These are phyloP conservation scores for Pyricularia sp. DNA, from an alignment of 2,329 filamentous ascomycete genomes.

Conservation along the genomic window DNA sequence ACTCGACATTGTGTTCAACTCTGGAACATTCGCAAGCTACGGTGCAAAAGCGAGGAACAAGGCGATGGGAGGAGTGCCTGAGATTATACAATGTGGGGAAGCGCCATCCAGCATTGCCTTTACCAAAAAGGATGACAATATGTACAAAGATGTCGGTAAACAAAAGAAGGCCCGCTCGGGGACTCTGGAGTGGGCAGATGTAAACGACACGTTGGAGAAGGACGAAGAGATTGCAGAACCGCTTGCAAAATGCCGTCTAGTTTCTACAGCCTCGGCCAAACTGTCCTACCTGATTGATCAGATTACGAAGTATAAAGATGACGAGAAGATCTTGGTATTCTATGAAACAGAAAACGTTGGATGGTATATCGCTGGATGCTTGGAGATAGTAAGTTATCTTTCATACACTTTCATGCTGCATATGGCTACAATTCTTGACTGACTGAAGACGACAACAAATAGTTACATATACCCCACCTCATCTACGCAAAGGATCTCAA, in stretches of 20 bases:
- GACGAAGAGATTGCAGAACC: constrained; percentile 27
- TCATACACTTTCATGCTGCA: not conserved
- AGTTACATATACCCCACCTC: constrained; percentile 50
- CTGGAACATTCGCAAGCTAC: constrained; percentile 28
- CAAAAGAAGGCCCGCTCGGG: not conserved
- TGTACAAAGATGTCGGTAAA: not conserved
- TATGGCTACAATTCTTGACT: not conserved
- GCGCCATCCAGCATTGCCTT: not conserved
- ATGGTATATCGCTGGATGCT: constrained; percentile 72
- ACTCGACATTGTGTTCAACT: constrained; percentile 37
- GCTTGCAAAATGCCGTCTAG: constrained; percentile 50
- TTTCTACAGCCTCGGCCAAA: constrained; percentile 81
- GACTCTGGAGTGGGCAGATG: not conserved
- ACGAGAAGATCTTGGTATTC: constrained; percentile 86
- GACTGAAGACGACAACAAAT: constrained; percentile 2
- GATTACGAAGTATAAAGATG: constrained; percentile 55
- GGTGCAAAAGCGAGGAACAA: constrained; percentile 13
- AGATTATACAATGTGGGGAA: not conserved
- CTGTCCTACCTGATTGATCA: constrained; percentile 74
- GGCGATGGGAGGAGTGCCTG: constrained; percentile 2
- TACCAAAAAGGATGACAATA: not conserved
- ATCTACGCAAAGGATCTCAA: constrained; percentile 59
- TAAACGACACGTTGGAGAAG: not conserved
- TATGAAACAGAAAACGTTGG: constrained; percentile 84
- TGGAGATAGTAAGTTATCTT: constrained; percentile 53